phyloP scores from a whole-genome alignment of 2,329 filamentous ascomycete species.

The Paecilomyces variotii region DNA sequence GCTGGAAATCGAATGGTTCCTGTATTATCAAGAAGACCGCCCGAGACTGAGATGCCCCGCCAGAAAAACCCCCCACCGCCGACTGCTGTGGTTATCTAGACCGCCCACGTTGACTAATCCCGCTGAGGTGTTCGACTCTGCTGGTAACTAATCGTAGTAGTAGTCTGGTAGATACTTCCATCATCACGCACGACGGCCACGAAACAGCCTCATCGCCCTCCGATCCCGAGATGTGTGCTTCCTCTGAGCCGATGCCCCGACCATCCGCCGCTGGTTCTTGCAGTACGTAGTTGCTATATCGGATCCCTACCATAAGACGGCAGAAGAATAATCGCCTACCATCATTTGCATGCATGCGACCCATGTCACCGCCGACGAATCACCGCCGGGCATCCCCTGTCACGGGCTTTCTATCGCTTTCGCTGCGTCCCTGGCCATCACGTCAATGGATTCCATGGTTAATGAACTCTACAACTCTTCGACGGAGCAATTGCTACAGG shows the following conservation, averaged over 20 bases:
- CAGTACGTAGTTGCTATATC: too few species aligned
- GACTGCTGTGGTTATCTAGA: slow-evolving; percentile 7
- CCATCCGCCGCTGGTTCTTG: too few species aligned
- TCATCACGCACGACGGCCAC: not conserved
- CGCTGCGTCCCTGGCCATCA: not conserved
- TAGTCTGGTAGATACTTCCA: not conserved
- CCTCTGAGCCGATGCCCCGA: too few species aligned
- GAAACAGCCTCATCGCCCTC: too few species aligned
- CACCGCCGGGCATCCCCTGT: not conserved
- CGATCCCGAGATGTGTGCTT: too few species aligned
- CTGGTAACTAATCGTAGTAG: too few species aligned
- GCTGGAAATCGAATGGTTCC: not conserved
- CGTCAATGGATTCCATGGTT: not conserved
- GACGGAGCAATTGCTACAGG: too few species aligned
- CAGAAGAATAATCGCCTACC: not conserved
- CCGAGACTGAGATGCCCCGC: slow-evolving; percentile 21
- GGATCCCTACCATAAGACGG: too few species aligned
- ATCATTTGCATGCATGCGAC: not conserved
- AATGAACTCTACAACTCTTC: too few species aligned
- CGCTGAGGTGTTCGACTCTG: too few species aligned
- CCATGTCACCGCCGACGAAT: not conserved
- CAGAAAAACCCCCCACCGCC: not conserved
- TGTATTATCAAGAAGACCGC: slow-evolving; percentile 29
- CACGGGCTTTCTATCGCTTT: not conserved
- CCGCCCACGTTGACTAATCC: slow-evolving; percentile 15